Percentiles rank a stretch among this genome's conserved stretches.
phyloP scores from a whole-genome alignment of 768 basidiomycete species.

The Podaxis pistillaris region DNA sequence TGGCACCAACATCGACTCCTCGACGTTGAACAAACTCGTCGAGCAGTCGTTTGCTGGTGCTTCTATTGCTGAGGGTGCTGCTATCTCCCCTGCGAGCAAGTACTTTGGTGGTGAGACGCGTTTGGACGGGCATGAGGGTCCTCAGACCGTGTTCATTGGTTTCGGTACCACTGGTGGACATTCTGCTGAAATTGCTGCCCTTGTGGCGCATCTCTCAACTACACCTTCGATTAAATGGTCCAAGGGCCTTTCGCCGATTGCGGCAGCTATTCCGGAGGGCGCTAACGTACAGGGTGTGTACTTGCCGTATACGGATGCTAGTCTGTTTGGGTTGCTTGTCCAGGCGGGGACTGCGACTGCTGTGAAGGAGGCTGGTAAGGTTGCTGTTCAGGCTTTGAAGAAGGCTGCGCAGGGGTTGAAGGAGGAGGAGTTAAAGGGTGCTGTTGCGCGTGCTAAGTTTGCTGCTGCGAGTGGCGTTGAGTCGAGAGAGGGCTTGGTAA shows the following conservation, averaged over 20 bases:
- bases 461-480: slow-evolving; percentile 70
- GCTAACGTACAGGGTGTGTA: slow-evolving; percentile 72
- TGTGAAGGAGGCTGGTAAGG: slow-evolving; percentile 67
- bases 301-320: slow-evolving; percentile 89
- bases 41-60: slow-evolving; percentile 57
- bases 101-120: slow-evolving; percentile 89
- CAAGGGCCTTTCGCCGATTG: slow-evolving; percentile 65
- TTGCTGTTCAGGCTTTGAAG: slow-evolving; percentile 68
- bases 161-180: slow-evolving; percentile 72
- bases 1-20: slow-evolving; percentile 82
- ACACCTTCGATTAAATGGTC: slow-evolving; percentile 86
- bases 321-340: slow-evolving; percentile 80
- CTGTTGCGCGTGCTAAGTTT: slow-evolving; percentile 89
- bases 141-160: slow-evolving; percentile 84
- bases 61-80: slow-evolving; percentile 33
- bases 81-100: slow-evolving; percentile 34
- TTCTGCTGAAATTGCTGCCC: slow-evolving; percentile 71
- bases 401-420: slow-evolving; percentile 58
- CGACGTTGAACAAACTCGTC: slow-evolving; percentile 68
- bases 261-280: slow-evolving; percentile 54
- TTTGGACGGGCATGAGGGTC: slow-evolving; percentile 55
- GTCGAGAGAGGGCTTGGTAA: slow-evolving; percentile 62
- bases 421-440: slow-evolving; percentile 73
- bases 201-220: slow-evolving; percentile 80
- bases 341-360: slow-evolving; percentile 62